phyloP scores from a whole-genome alignment of 2,329 filamentous ascomycete genomes.

The Penicillium sp. region DNA sequence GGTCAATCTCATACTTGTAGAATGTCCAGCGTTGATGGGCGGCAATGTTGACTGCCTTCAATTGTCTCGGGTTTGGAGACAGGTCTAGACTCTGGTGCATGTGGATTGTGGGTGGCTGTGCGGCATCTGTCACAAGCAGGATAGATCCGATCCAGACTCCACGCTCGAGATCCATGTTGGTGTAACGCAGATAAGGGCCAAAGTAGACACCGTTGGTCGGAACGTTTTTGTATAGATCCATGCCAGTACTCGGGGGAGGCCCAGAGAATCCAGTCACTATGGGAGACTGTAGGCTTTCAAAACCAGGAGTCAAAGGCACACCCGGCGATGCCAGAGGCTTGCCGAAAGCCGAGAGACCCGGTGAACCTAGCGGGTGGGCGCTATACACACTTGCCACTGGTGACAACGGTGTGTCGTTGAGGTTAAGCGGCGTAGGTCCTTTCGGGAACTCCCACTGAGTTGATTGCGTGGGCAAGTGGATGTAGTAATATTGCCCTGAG shows the following conservation, averaged over 20 bases:
- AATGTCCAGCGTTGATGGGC: slow-evolving; percentile 94
- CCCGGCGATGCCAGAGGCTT: slow-evolving; percentile 72
- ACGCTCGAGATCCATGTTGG: slow-evolving; percentile 93
- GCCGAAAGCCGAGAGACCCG: slow-evolving; percentile 57
- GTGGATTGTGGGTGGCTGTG: slow-evolving; percentile 92
- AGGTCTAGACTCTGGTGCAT: slow-evolving; percentile 87
- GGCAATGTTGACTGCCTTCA: slow-evolving; percentile 77
- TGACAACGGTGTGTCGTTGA: slow-evolving; percentile 78
- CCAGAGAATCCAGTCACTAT: slow-evolving; percentile 75
- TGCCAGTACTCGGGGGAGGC: slow-evolving; percentile 81
- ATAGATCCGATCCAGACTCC: slow-evolving; percentile 93
- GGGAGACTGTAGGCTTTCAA: slow-evolving; percentile 78
- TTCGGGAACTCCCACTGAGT: slow-evolving; percentile 99
- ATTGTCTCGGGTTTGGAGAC: slow-evolving; percentile 85
- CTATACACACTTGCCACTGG: slow-evolving; percentile 73
- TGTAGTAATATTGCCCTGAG: slow-evolving; percentile 98
- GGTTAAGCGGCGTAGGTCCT: slow-evolving; percentile 82
- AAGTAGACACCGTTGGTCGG: slow-evolving; percentile 98
- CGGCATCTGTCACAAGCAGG: slow-evolving; percentile 83
- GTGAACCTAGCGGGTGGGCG: slow-evolving; percentile 67
- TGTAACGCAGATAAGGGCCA: slow-evolving; percentile 90
- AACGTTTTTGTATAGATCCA: slow-evolving; percentile 89
- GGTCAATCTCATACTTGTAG: slow-evolving; percentile 87
- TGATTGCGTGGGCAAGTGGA: slow-evolving; percentile 88
- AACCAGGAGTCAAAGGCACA: slow-evolving; percentile 77